A percentile compares a stretch with the other conserved stretches of the same genome.
Evolutionary conservation across 2,329 filamentous ascomycete genomes (phyloP).

Genomic region (Aspergillus puulaauensis): DNA sequence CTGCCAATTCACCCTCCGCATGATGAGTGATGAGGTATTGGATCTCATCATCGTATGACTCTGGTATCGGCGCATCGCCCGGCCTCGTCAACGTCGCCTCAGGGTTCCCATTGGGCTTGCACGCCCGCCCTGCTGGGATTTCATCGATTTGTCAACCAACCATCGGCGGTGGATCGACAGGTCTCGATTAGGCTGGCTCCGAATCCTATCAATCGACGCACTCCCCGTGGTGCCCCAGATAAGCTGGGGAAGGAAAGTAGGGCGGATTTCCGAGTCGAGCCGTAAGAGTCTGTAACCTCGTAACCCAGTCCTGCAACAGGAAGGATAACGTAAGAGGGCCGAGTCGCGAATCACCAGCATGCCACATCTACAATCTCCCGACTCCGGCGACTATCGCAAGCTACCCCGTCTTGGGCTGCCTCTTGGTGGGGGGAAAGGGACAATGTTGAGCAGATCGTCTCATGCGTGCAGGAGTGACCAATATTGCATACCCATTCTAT

Average conservation of each 20-base stretch:
- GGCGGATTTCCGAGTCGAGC: slow-evolving; percentile 1
- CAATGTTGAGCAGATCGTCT: slow-evolving; percentile 7
- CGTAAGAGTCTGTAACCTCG: background rate
- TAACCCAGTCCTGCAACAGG: background rate
- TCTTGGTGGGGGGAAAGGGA: background rate
- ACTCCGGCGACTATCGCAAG: background rate
- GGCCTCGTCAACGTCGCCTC: slow-evolving; percentile 11
- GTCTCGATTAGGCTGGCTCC: slow-evolving; percentile 21
- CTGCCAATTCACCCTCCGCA: background rate
- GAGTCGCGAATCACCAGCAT: background rate
- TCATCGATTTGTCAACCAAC: slow-evolving; percentile 16
- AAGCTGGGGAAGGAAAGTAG: slow-evolving; percentile 13
- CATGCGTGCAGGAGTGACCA: slow-evolving; percentile 12
- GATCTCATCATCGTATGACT: slow-evolving; percentile 24
- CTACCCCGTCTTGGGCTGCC: slow-evolving; percentile 5
- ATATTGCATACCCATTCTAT: slow-evolving; percentile 6
- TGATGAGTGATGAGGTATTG: slow-evolving; percentile 23
- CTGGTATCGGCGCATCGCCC: slow-evolving; percentile 3
- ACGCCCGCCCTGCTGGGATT: slow-evolving; percentile 7
- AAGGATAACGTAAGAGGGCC: slow-evolving; percentile 4
- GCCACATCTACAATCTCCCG: slow-evolving; percentile 5
- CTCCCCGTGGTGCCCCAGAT: slow-evolving; percentile 20
- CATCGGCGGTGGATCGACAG: slow-evolving; percentile 20
- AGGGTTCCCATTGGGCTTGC: slow-evolving; percentile 17
- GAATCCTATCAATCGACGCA: slow-evolving; percentile 13